These are phyloP conservation scores for Cairneyella variabilis DNA, from an alignment of 495 filamentous ascomycete genomes.

Conservation along the genomic window DNA sequence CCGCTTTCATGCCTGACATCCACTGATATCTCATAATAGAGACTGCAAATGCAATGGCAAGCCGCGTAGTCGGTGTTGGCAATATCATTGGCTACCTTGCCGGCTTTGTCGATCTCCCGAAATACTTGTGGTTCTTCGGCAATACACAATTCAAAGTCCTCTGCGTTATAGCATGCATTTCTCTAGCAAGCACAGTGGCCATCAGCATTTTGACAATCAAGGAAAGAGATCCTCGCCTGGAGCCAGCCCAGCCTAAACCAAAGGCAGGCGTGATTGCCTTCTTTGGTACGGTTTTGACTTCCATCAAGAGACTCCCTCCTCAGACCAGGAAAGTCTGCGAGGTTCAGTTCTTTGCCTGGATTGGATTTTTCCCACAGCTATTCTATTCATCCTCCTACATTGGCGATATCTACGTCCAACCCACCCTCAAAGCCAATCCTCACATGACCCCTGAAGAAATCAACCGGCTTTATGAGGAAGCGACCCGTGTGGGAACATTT, in stretches of 20 bases:
- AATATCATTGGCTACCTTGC: conserved; percentile 84
- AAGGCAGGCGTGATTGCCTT: conserved; percentile 68
- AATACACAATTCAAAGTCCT: conserved; percentile 86
- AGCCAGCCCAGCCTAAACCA: conserved; percentile 53
- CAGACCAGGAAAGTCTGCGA: conserved; percentile 80
- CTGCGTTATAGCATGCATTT: conserved; percentile 73
- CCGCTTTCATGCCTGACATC: neutral
- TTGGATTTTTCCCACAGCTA: conserved; percentile 92
- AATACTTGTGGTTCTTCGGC: conserved; percentile 68
- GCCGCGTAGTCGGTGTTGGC: conserved; percentile 72
- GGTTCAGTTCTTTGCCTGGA: conserved; percentile 87
- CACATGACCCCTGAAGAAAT: conserved; percentile 70
- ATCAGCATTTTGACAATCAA: conserved; percentile 61
- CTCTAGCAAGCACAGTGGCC: conserved; percentile 59
- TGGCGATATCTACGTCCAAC: conserved; percentile 83
- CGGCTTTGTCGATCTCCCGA: conserved; percentile 74
- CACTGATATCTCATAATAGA: conserved; percentile 36
- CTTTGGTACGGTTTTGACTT: conserved; percentile 72
- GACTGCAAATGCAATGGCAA: conserved; percentile 80
- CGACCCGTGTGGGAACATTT: conserved; percentile 77
- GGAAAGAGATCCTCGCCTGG: conserved; percentile 75
- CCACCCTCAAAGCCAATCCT: conserved; percentile 69
- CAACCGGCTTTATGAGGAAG: conserved; percentile 73
- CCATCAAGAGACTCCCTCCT: conserved; percentile 68
- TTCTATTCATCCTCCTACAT: conserved; percentile 93